Evolutionary conservation across 495 filamentous ascomycete genomes (phyloP).

Genomic region (Penicillium egyptiacum): DNA sequence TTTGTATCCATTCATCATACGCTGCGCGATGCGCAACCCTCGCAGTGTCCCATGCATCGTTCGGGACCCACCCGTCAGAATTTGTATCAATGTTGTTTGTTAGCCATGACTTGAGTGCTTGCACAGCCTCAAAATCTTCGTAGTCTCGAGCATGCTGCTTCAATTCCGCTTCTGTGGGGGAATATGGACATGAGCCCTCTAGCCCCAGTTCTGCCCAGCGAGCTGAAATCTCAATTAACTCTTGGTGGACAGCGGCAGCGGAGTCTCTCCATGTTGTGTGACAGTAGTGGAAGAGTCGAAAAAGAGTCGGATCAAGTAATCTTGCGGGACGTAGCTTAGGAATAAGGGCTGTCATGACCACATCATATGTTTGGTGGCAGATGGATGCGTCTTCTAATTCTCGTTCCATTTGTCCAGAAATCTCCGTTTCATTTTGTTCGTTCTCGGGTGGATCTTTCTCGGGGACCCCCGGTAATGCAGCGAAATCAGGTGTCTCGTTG

Average conservation of each 20-base stretch:
- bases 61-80: conserved; percentile 34
- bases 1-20: conserved; percentile 36
- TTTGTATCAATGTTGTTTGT: conserved; percentile 11
- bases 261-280: conserved; percentile 45
- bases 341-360: conserved; percentile 34
- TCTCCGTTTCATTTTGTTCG: conserved; percentile 6
- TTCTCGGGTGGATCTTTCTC: conserved; percentile 18
- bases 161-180: conserved; percentile 33
- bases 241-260: conserved; percentile 36
- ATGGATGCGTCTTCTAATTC: conserved; percentile 28
- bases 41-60: conserved; percentile 36
- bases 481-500: conserved; percentile 42
- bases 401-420: conserved; percentile 12
- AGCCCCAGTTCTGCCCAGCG: conserved; percentile 40
- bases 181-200: conserved; percentile 35
- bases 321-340: conserved; percentile 38
- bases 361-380: conserved; percentile 40
- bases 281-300: conserved; percentile 43
- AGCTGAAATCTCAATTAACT: conserved; percentile 38
- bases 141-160: conserved; percentile 33
- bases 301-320: conserved; percentile 36
- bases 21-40: conserved; percentile 32
- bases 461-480: conserved; percentile 12
- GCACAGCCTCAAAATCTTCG: conserved; percentile 37
- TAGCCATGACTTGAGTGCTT: conserved; percentile 36